These are phyloP conservation scores for Ceratocystis papillata DNA, from an alignment of 2,329 filamentous ascomycete species.

Conservation along the genomic window DNA sequence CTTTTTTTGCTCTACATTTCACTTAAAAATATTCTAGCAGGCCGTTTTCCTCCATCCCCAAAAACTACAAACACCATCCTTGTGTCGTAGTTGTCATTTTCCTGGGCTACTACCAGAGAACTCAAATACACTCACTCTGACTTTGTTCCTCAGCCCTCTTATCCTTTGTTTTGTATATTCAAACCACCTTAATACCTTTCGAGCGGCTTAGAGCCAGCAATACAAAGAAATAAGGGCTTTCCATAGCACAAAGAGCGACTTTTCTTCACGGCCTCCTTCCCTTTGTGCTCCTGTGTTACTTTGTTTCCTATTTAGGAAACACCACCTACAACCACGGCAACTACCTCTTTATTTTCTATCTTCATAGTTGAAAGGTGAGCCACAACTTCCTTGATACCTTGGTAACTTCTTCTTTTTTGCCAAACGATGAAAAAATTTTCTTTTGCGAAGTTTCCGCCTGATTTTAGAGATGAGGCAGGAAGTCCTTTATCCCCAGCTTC, in stretches of 20 bases:
- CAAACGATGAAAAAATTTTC: background rate
- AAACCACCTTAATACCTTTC: background rate
- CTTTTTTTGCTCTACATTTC: background rate
- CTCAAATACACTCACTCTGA: background rate
- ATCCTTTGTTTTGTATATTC: background rate
- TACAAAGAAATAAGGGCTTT: background rate
- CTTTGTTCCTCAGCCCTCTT: background rate
- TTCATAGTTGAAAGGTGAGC: conserved; percentile 1
- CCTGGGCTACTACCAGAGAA: background rate
- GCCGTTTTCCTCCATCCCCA: background rate
- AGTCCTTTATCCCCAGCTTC: background rate
- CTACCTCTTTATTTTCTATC: background rate
- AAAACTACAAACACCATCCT: background rate
- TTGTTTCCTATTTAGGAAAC: background rate
- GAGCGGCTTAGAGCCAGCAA: background rate
- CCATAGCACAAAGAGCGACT: background rate
- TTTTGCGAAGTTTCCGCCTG: background rate
- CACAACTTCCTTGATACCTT: background rate
- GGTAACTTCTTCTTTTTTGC: background rate
- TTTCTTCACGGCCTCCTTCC: background rate
- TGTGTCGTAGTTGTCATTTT: background rate
- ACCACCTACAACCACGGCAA: conserved; percentile 1
- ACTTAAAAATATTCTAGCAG: background rate
- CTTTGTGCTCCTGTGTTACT: background rate
- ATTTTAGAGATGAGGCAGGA: background rate